Base-by-base conservation (phyloP, 176 grass and related monocot species). In the Rhipidocladum racemiflorum region DNA sequence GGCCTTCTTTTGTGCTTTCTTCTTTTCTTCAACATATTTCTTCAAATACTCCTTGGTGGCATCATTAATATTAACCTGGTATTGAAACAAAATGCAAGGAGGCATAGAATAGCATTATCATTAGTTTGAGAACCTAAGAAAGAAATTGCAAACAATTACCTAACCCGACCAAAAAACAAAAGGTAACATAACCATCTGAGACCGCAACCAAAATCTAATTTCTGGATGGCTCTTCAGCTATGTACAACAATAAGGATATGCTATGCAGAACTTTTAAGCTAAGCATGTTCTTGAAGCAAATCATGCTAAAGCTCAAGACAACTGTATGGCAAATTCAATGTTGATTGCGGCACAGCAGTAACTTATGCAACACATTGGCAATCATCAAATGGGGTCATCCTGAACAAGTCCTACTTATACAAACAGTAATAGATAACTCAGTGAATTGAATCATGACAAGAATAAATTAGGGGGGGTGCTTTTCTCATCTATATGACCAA, bases 1-100 rank as follows among this genome's bases (percentile, higher is more conserved):
- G 24, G 69, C 56, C 61, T 93, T 99, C 79, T 90, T 87, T n/a
- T 84, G 90, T 80, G 83, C 76, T 39, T 59, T 91, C 83, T 96
- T 99, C 85, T 86, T 99, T 89, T 68, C 97, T 85, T 88, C 93
- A 65, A 99, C 91, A 90, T 95, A 84, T 83, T 88, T 93, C 63
- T 99, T 90, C 72, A 99, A 83, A 77, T 99, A 96, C 28, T 87
- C 89, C 77, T 90, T 93, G 67, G 97, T 96, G 45, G 97, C 97
- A 87, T 99, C 91, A 21, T 95, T 99, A 81, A 92, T 95, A 72
- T 99, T 99, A 81, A 96, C 69, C 97, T 96, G 63, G 59, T 56
- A 84, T 25, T 13, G 46, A 74, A 60, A 81, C 46, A 85, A 62
- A 72, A 71, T 53, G 14, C 15, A 66, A 84, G 14, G 54, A 84